A percentile compares a stretch with the other conserved stretches of the same genome.
Conservation (phyloP, 768 basidiomycete species). For the Tylopilus plumbeoviolaceoides region DNA sequence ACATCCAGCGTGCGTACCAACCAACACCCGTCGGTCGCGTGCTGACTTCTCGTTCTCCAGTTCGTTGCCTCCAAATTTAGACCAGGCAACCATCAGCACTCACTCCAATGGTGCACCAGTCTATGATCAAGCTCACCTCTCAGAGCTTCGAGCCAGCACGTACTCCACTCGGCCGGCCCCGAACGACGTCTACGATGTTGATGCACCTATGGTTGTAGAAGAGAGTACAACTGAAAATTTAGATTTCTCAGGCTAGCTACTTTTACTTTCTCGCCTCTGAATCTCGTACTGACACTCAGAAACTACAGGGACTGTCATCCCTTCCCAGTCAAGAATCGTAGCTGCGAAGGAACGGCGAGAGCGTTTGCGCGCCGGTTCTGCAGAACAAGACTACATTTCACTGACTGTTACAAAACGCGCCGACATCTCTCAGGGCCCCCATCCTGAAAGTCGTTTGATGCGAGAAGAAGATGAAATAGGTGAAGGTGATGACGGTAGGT, state of each 20-base stretch:
- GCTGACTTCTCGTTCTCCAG: slow-evolving; percentile 25
- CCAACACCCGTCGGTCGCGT: background rate
- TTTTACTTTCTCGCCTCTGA: background rate
- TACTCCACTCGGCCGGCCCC: slow-evolving; percentile 46
- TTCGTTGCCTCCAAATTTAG: slow-evolving; percentile 43
- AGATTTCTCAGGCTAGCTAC: slow-evolving; percentile 31
- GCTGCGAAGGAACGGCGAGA: slow-evolving; percentile 76
- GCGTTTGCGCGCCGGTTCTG: slow-evolving; percentile 50
- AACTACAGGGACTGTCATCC: slow-evolving; percentile 48
- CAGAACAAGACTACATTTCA: slow-evolving; percentile 73
- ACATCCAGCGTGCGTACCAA: slow-evolving; percentile 44
- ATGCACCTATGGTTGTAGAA: slow-evolving; percentile 44
- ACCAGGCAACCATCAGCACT: slow-evolving; percentile 51
- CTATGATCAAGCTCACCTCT: slow-evolving; percentile 71
- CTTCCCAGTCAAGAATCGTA: slow-evolving; percentile 65
- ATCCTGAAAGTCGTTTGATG: slow-evolving; percentile 78
- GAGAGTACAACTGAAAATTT: slow-evolving; percentile 34
- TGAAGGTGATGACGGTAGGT: slow-evolving; percentile 81
- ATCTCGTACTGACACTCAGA: slow-evolving; percentile 21
- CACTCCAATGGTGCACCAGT: slow-evolving; percentile 47
- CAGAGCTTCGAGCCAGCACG: slow-evolving; percentile 76
- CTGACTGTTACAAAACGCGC: slow-evolving; percentile 58
- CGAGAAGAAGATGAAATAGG: slow-evolving; percentile 87
- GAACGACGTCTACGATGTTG: slow-evolving; percentile 44
- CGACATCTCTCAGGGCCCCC: slow-evolving; percentile 62